Base-by-base conservation (phyloP, 345 rosid species). In the Mallotus nudiflorus region DNA sequence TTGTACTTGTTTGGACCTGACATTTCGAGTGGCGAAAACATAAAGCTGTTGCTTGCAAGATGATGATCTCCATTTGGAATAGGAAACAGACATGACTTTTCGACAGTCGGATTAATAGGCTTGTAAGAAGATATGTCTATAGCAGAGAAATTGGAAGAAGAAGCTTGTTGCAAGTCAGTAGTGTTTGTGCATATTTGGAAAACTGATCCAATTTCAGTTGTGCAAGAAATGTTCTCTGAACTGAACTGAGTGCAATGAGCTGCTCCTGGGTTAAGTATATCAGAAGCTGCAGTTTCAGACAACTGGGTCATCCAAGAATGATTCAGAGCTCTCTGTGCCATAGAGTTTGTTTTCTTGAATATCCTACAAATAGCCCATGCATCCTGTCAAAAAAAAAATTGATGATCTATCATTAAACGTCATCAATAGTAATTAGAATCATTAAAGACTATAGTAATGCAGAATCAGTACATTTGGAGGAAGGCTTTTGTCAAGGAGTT, bases 341-440 rank as follows among this genome's bases (percentile, higher is more conserved):
- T 79, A 8, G 96, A 75, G 49, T 83, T 91, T 6, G 87, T 83
- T 76, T 94, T 94, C 86, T 86, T 94, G 84, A 94, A 94, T 78
- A 94, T 94, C 87, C 93, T 86, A 22, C 98, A 94, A 40, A 94
- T 94, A 62, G 98, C 98, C 97, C 98, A 94, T 2, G 95, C 85
- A 66, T 91, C 98, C 96, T 94, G 82, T 58, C n/a, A 28, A 48
- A 70, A 11, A 19, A 33, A n/a, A 28, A 55, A 50, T 19, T 20
- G 28, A 33, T 6, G 13, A 14, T 31, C 37, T 53, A 52, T 71
- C 7, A 20, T 10, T 11, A 53, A 6, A 53, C 27, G 44, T 8
- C 20, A 27, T 45, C 28, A 10, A 52, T 56, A 31, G 39, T 13
- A 62, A 37, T 16, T 14, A 20, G 42, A 33, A 58, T 4, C 24